Percentiles rank a stretch among this genome's conserved stretches.
phyloP scores from a whole-genome alignment of 1,139 yeast species.

The Debaryomycetaceae sp. region DNA sequence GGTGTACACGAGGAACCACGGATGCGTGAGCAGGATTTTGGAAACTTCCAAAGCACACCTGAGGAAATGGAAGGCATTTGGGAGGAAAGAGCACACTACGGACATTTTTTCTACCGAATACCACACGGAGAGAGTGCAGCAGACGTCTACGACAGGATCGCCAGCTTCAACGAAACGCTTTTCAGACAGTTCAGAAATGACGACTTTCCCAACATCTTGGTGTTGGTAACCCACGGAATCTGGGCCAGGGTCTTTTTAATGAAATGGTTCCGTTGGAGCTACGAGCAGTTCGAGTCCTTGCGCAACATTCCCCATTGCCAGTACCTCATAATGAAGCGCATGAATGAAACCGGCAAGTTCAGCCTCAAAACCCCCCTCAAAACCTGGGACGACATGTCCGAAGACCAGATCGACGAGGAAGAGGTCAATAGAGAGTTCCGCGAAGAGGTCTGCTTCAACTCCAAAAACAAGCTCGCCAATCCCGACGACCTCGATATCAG shows the following conservation, averaged over 20 bases:
- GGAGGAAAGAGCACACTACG: conserved; percentile 82
- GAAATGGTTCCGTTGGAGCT: conserved; percentile 93
- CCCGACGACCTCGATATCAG: conserved; percentile 43
- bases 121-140: conserved; percentile 97
- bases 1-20: conserved; percentile 79
- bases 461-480: conserved; percentile 30
- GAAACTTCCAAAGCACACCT: conserved; percentile 79
- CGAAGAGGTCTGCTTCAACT: conserved; percentile 42
- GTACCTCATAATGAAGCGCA: conserved; percentile 71
- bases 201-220: conserved; percentile 68
- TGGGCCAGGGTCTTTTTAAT: conserved; percentile 90
- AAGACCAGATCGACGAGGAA: conserved; percentile 37
- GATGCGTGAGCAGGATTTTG: conserved; percentile 91
- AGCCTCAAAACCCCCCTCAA: conserved; percentile 50
- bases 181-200: conserved; percentile 73
- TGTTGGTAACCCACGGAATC: conserved; percentile 87
- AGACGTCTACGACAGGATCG: conserved; percentile 86
- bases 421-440: conserved; percentile 40
- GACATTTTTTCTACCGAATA: conserved; percentile 86
- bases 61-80: conserved; percentile 76
- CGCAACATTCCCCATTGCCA: conserved; percentile 83
- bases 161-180: conserved; percentile 83
- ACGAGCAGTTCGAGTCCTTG: conserved; percentile 80
- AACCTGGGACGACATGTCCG: conserved; percentile 59
- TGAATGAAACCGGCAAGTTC: conserved; percentile 42